These are phyloP conservation scores for Glebionis coronaria DNA, from an alignment of 129 eudicot species.

Conservation along the genomic window DNA sequence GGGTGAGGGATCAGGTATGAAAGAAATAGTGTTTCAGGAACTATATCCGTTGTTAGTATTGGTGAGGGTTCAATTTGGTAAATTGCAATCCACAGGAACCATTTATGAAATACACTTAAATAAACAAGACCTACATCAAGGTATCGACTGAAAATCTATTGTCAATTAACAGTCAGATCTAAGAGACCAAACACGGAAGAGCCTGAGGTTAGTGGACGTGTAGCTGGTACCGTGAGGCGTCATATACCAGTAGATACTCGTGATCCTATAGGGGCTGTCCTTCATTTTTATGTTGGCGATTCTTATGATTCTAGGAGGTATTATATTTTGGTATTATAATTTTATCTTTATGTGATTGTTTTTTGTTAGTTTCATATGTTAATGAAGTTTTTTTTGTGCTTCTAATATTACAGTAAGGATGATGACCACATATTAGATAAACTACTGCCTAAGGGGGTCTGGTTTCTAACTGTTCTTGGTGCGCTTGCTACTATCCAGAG, in stretches of 20 bases:
- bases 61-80: too few species aligned
- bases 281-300: conserved; percentile 93
- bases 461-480: conserved; percentile 88
- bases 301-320: conserved; percentile 74
- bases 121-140: background rate
- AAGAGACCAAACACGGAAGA: conserved; percentile 62
- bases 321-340: background rate
- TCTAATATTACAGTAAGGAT: conserved; percentile 43
- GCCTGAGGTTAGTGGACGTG: conserved; percentile 75
- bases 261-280: conserved; percentile 77
- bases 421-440: conserved; percentile 76
- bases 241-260: conserved; percentile 89
- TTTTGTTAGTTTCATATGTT: background rate
- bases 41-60: too few species aligned
- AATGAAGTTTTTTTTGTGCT: conserved; percentile 3
- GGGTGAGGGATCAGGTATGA: too few species aligned
- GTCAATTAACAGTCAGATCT: conserved; percentile 49
- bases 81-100: too few species aligned
- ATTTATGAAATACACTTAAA: background rate
- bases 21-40: too few species aligned
- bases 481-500: conserved; percentile 93
- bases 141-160: conserved; percentile 8
- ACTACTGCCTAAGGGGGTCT: conserved; percentile 68
- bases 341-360: background rate
- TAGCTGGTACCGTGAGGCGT: conserved; percentile 90